Percentiles rank a stretch among this genome's conserved stretches.
These are phyloP conservation scores for Yamadazyma scolyti DNA, from an alignment of 805 yeast species.

Conservation along the genomic window DNA sequence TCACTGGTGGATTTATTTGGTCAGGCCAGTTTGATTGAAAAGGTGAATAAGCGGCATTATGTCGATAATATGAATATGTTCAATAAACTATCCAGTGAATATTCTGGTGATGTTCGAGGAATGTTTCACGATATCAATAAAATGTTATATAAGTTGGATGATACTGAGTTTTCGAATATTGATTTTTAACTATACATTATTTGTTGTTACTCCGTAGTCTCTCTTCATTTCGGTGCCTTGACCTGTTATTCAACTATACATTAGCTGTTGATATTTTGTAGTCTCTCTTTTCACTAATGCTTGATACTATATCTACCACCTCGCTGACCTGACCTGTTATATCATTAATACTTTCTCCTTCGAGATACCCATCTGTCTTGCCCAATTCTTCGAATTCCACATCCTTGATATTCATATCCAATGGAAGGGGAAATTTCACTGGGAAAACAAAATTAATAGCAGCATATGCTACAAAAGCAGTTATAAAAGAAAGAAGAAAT, in stretches of 20 bases:
- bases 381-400: slow-evolving; percentile 4
- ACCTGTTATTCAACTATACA: too few relatives aligned
- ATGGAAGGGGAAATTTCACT: slow-evolving; percentile 1
- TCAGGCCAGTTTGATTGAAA: slow-evolving; percentile 1
- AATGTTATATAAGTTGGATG: too few relatives aligned
- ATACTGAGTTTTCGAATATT: too few relatives aligned
- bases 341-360: slow-evolving; percentile 3
- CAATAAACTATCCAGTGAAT: background rate
- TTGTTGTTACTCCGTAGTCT: background rate
- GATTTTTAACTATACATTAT: too few relatives aligned
- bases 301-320: background rate
- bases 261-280: too few relatives aligned
- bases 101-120: background rate
- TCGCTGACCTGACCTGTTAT: background rate
- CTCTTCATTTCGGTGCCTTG: too few relatives aligned
- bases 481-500: slow-evolving; percentile 5
- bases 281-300: background rate
- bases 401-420: slow-evolving; percentile 1
- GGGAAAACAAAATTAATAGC: slow-evolving; percentile 4
- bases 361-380: slow-evolving; percentile 3
- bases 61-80: slow-evolving; percentile 2
- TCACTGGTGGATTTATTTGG: slow-evolving; percentile 5
- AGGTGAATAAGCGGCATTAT: slow-evolving; percentile 1
- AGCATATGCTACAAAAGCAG: slow-evolving; percentile 5
- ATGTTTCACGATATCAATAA: background rate